Percentiles rank a stretch among this genome's conserved stretches.
Evolutionary conservation across 768 basidiomycete species (phyloP).

Genomic region (Tricholoma bakamatsutake): DNA sequence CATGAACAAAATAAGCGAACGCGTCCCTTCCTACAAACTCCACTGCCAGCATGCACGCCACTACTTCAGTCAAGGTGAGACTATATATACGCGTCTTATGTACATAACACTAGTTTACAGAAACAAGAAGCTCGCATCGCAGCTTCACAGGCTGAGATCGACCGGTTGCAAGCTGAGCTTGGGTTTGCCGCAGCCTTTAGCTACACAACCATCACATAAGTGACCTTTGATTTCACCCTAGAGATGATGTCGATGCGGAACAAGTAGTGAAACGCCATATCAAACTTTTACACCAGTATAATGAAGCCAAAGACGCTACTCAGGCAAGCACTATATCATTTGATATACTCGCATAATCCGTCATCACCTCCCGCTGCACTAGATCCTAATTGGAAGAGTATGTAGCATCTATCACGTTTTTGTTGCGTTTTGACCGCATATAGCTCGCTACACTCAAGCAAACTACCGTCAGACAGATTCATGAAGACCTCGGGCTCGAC

Average conservation of each 20-base stretch:
- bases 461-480: conserved; percentile 68
- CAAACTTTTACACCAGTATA: conserved; percentile 66
- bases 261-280: conserved; percentile 54
- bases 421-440: conserved; percentile 1
- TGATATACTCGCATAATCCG: background rate
- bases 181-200: conserved; percentile 16
- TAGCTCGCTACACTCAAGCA: conserved; percentile 71
- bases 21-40: too few relatives aligned
- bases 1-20: background rate
- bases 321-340: conserved; percentile 41
- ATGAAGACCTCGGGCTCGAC: conserved; percentile 62
- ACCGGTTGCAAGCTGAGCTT: conserved; percentile 20
- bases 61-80: conserved; percentile 21
- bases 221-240: conserved; percentile 3
- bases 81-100: background rate
- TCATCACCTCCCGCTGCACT: background rate
- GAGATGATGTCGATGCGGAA: conserved; percentile 21
- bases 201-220: background rate
- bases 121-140: conserved; percentile 21
- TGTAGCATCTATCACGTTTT: conserved; percentile 9
- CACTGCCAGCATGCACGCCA: conserved; percentile 32
- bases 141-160: conserved; percentile 22
- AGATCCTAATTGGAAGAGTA: conserved; percentile 81
- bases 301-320: conserved; percentile 78
- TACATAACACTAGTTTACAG: conserved; percentile 8